Conservation (phyloP, 352 stramenopile genomes). For the Phytophthora podocarpi region DNA sequence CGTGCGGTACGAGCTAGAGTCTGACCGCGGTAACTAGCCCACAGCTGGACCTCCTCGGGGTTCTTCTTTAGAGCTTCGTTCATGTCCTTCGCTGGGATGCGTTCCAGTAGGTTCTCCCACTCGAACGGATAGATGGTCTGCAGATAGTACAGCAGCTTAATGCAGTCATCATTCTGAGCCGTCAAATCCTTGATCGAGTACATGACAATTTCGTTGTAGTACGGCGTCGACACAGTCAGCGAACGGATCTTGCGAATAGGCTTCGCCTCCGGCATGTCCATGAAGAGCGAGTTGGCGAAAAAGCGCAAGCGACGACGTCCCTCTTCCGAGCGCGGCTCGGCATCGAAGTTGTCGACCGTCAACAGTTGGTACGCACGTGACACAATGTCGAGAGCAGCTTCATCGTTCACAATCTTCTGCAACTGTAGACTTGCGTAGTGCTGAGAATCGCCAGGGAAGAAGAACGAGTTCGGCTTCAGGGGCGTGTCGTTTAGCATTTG, state of each 20-base stretch:
- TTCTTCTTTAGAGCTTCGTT: constrained; percentile 82
- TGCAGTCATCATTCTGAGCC: constrained; percentile 89
- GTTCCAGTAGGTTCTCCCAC: constrained; percentile 82
- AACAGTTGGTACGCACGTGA: constrained; percentile 81
- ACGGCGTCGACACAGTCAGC: constrained; percentile 77
- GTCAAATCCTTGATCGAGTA: constrained; percentile 89
- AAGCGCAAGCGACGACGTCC: constrained; percentile 80
- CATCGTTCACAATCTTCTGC: constrained; percentile 81
- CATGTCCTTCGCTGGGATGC: constrained; percentile 79
- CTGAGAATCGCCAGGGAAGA: constrained; percentile 82
- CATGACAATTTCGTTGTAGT: constrained; percentile 90
- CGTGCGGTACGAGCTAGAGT: constrained; percentile 78
- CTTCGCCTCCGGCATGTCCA: constrained; percentile 88
- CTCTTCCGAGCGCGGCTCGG: constrained; percentile 82
- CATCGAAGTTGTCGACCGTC: constrained; percentile 87
- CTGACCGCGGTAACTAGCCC: constrained; percentile 82
- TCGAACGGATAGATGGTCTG: constrained; percentile 88
- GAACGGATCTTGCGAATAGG: constrained; percentile 86
- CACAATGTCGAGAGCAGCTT: constrained; percentile 82
- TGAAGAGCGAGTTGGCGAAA: constrained; percentile 89
- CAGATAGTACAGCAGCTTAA: constrained; percentile 97
- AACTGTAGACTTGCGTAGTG: constrained; percentile 81
- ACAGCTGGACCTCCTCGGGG: constrained; percentile 79
- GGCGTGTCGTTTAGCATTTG: constrained; percentile 86
- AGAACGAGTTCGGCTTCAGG: constrained; percentile 86